Conservation (phyloP, 202 grass and related monocot genomes). For the Hordeum pubiflorum region DNA sequence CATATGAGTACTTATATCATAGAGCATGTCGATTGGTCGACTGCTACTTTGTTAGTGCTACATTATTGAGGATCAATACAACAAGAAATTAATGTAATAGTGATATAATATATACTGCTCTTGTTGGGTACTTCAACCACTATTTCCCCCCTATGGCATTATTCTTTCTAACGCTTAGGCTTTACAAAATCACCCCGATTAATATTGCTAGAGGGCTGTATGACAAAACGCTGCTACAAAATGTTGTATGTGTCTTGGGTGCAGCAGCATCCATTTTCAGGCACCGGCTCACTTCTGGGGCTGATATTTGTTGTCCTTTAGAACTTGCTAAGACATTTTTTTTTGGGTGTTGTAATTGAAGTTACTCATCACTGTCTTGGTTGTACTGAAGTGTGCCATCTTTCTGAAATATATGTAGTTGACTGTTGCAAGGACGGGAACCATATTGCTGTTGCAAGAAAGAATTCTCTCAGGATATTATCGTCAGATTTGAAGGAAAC, state of each 20-base stretch:
- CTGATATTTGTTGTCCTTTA: conserved; percentile 3
- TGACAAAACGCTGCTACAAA: not conserved
- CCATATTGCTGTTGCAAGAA: conserved; percentile 65
- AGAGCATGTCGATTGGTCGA: not conserved
- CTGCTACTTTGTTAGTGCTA: conserved; percentile 1
- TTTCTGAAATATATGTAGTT: conserved; percentile 47
- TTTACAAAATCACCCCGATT: conserved; percentile 7
- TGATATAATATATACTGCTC: not conserved
- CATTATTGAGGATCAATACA: conserved; percentile 20
- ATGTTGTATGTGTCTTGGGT: not conserved
- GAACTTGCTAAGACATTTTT: not conserved
- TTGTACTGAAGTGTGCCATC: conserved; percentile 29
- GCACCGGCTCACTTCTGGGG: not conserved
- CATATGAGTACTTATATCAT: not conserved
- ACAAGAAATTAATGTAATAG: not conserved
- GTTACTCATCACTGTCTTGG: conserved; percentile 5
- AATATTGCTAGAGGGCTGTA: not conserved
- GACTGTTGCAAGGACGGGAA: conserved; percentile 63
- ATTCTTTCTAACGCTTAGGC: not conserved
- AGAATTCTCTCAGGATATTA: conserved; percentile 60
- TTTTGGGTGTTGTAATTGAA: not conserved
- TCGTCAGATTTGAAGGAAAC: conserved; percentile 65
- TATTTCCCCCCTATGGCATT: not conserved
- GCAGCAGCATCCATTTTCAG: not conserved
- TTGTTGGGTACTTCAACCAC: not conserved